A percentile compares a stretch with the other conserved stretches of the same genome.
These are phyloP conservation scores for Rhodofomes roseus DNA, from an alignment of 1,284 basidiomycete species.

Conservation along the genomic window DNA sequence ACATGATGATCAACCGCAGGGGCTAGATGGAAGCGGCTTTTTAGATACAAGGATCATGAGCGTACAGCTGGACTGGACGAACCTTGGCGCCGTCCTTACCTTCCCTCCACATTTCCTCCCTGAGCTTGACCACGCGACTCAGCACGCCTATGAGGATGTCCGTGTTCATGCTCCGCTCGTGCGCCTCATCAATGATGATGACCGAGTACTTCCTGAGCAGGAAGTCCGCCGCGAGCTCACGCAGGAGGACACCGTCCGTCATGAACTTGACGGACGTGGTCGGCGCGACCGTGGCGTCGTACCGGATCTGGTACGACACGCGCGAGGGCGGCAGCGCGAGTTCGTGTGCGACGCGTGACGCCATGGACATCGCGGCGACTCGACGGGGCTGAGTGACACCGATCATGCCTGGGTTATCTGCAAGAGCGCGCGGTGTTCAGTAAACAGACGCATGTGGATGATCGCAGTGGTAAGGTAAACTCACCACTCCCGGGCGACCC, in stretches of 20 bases:
- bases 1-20: constrained; percentile 96
- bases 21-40: constrained; percentile 48
- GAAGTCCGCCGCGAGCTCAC: constrained; percentile 92
- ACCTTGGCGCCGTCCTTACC: constrained; percentile 67
- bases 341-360: constrained; percentile 87
- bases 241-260: constrained; percentile 96
- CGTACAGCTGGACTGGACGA: neutral
- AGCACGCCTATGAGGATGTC: constrained; percentile 97
- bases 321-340: constrained; percentile 75
- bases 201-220: constrained; percentile 89
- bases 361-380: constrained; percentile 97
- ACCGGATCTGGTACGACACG: constrained; percentile 97
- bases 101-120: constrained; percentile 87
- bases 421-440: neutral
- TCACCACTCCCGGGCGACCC: constrained; percentile 78
- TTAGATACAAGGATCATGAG: neutral
- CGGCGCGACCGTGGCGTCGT: constrained; percentile 89
- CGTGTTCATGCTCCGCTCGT: constrained; percentile 97
- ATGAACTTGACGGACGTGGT: constrained; percentile 97
- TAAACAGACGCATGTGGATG: neutral
- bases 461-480: constrained; percentile 15
- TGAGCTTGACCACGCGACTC: constrained; percentile 85
- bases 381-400: constrained; percentile 97
- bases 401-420: constrained; percentile 97
- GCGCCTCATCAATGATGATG: constrained; percentile 96